Evolutionary conservation across 2,329 filamentous ascomycete genomes (phyloP).

Genomic region (Didymella glomerata): DNA sequence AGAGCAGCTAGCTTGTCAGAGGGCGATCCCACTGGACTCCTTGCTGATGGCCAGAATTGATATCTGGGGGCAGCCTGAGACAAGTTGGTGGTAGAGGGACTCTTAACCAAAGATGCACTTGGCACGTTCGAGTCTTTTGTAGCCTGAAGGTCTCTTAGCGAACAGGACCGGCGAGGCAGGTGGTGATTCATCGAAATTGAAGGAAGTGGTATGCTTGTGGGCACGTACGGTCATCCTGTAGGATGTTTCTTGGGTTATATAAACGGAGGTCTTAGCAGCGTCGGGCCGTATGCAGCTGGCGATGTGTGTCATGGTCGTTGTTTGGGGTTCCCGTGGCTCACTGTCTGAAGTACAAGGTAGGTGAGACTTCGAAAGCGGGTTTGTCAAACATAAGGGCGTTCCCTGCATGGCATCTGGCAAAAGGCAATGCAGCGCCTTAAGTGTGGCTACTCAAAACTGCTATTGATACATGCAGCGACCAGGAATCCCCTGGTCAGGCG

Average conservation of each 20-base stretch:
- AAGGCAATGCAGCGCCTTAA: constrained; percentile 48
- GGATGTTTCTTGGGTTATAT: constrained; percentile 52
- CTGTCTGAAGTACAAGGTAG: constrained; percentile 49
- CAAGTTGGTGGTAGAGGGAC: constrained; percentile 40
- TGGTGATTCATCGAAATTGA: constrained; percentile 42
- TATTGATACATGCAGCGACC: constrained; percentile 48
- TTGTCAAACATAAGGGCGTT: constrained; percentile 53
- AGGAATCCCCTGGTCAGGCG: constrained; percentile 42
- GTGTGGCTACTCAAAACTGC: constrained; percentile 48
- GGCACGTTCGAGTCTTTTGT: constrained; percentile 32
- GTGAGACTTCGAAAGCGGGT: constrained; percentile 52
- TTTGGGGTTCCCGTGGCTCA: constrained; percentile 50
- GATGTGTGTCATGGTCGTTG: constrained; percentile 54
- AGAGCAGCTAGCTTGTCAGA: constrained; percentile 49
- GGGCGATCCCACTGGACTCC: constrained; percentile 39
- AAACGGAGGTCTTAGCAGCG: constrained; percentile 45
- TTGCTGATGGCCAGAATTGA: constrained; percentile 50
- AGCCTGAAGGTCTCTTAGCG: constrained; percentile 47
- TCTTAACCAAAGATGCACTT: constrained; percentile 34
- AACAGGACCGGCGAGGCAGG: constrained; percentile 46
- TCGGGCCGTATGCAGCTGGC: constrained; percentile 53
- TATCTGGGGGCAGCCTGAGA: constrained; percentile 43
- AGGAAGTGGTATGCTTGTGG: constrained; percentile 26
- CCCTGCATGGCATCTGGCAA: constrained; percentile 50
- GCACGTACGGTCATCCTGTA: constrained; percentile 43